Evolutionary conservation across 805 yeast genomes (phyloP).

Genomic region (Candida fluviatilis): DNA sequence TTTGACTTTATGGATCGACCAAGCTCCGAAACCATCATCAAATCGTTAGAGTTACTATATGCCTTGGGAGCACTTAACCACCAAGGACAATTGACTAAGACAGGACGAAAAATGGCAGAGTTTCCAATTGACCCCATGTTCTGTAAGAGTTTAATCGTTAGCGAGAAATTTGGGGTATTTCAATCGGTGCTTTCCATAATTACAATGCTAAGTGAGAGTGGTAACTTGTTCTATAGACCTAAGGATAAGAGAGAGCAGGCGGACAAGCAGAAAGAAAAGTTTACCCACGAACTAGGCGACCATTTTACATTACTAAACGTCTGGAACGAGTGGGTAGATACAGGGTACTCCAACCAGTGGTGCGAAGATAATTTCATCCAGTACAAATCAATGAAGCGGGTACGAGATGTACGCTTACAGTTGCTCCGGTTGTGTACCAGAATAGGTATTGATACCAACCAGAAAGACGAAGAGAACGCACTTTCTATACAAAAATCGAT

Average conservation of each 20-base stretch:
- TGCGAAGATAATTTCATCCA: conserved; percentile 82
- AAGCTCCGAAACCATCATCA: conserved; percentile 61
- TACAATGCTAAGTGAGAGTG: conserved; percentile 79
- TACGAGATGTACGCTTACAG: conserved; percentile 68
- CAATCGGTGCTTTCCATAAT: conserved; percentile 69
- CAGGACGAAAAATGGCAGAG: conserved; percentile 84
- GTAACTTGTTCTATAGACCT: conserved; percentile 67
- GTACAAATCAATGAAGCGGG: conserved; percentile 65
- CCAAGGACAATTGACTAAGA: conserved; percentile 68
- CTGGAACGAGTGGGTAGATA: conserved; percentile 71
- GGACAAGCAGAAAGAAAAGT: conserved; percentile 55
- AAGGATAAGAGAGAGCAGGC: conserved; percentile 64
- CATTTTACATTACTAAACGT: conserved; percentile 72
- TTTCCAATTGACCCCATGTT: conserved; percentile 91
- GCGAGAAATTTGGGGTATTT: conserved; percentile 58
- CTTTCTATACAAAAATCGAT: conserved; percentile 48
- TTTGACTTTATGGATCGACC: conserved; percentile 95
- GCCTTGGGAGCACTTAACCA: conserved; percentile 83
- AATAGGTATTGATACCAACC: conserved; percentile 25
- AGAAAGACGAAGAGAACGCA: conserved; percentile 20
- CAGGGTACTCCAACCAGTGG: conserved; percentile 71
- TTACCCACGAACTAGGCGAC: conserved; percentile 63
- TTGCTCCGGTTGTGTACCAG: conserved; percentile 56
- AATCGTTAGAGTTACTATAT: conserved; percentile 77
- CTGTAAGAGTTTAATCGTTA: conserved; percentile 67